Conservation (phyloP, 2,329 filamentous ascomycete genomes). For the Aspergillus fijiensis region DNA sequence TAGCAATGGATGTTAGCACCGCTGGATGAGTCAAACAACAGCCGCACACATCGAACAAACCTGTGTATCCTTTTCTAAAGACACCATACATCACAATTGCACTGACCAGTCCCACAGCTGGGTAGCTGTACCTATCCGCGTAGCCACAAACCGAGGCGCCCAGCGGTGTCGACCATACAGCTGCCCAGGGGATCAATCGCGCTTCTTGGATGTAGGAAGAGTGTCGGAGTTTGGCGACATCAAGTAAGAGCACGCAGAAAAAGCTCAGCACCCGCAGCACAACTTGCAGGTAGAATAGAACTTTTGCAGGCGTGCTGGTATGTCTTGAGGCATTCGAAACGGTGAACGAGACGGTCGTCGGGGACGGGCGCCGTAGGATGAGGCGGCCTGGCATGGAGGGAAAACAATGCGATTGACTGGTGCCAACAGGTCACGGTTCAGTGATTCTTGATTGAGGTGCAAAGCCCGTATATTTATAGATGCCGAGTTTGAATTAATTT, state of each 20-base stretch:
- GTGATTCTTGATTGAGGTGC: background rate
- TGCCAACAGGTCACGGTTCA: background rate
- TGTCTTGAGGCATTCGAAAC: conserved; percentile 72
- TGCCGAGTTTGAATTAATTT: background rate
- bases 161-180: conserved; percentile 34
- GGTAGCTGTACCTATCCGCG: conserved; percentile 43
- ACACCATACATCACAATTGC: conserved; percentile 46
- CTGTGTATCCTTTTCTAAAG: conserved; percentile 52
- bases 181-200: conserved; percentile 28
- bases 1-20: conserved; percentile 32
- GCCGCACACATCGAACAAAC: conserved; percentile 33
- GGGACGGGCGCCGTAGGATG: conserved; percentile 59
- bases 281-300: conserved; percentile 46
- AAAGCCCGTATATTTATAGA: background rate
- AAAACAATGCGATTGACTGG: background rate
- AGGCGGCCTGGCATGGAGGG: conserved; percentile 59
- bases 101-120: conserved; percentile 42
- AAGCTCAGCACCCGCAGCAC: conserved; percentile 48
- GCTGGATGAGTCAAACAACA: background rate
- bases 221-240: conserved; percentile 34
- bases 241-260: conserved; percentile 39
- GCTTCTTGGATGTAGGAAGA: conserved; percentile 29
- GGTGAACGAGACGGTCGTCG: conserved; percentile 88
- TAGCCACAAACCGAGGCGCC: conserved; percentile 36
- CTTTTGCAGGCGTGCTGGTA: conserved; percentile 47